These are phyloP conservation scores for Cucurbita pepo DNA, from an alignment of 306 rosid genomes.

Conservation along the genomic window DNA sequence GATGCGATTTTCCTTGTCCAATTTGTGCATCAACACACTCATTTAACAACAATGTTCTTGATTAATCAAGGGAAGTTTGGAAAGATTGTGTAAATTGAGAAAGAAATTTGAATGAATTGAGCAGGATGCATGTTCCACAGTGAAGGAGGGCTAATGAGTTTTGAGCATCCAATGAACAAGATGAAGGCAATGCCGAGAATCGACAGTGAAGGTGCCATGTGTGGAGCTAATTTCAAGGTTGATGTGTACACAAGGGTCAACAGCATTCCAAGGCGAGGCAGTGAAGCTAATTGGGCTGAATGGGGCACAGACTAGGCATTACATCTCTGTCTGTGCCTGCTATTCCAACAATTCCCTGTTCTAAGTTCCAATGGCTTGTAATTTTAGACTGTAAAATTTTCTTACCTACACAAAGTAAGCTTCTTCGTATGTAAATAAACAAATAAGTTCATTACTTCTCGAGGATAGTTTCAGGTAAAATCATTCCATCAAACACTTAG, in stretches of 20 bases:
- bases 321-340: background rate
- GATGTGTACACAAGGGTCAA: slow-evolving; percentile 60
- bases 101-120: background rate
- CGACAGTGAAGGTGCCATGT: slow-evolving; percentile 85
- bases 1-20: background rate
- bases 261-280: slow-evolving; percentile 84
- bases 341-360: background rate
- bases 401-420: background rate
- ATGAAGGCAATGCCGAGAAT: slow-evolving; percentile 88
- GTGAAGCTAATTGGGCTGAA: slow-evolving; percentile 59
- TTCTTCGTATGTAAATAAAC: background rate
- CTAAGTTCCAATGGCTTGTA: background rate
- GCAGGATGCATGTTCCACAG: slow-evolving; percentile 89
- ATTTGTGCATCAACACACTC: too few species aligned
- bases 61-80: too few species aligned
- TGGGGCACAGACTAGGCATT: slow-evolving; percentile 37
- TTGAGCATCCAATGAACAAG: slow-evolving; percentile 95
- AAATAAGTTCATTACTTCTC: background rate
- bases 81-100: background rate
- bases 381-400: background rate
- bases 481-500: too few species aligned
- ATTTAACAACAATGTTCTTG: too few species aligned
- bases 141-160: slow-evolving; percentile 82
- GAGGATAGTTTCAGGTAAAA: background rate
- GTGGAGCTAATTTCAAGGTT: slow-evolving; percentile 91